phyloP scores from a whole-genome alignment of 176 grass and related monocot genomes.

The Bromus sterilis region DNA sequence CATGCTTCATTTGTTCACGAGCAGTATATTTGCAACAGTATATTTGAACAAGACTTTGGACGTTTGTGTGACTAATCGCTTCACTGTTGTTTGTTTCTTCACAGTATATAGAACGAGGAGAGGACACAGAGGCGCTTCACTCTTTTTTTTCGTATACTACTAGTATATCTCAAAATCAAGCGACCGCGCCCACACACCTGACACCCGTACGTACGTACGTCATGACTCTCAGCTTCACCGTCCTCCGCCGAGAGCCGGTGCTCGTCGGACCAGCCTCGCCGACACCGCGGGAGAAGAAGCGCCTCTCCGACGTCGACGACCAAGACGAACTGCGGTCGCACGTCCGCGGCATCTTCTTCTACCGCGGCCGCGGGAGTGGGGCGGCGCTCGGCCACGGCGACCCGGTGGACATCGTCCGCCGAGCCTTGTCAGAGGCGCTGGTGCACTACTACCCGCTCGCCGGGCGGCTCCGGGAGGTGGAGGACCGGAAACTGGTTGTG shows the following conservation, averaged over 20 bases:
- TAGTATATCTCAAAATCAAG: background rate
- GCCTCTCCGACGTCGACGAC: background rate
- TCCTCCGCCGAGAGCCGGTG: background rate
- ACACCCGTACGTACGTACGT: no score
- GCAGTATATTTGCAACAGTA: no score
- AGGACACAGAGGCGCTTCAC: no score
- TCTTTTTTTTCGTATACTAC: no score
- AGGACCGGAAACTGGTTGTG: background rate
- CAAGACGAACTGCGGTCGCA: background rate
- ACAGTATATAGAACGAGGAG: no score
- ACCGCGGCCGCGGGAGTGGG: background rate
- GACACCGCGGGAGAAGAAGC: background rate
- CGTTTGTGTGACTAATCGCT: no score
- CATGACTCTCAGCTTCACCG: background rate
- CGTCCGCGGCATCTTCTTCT: background rate
- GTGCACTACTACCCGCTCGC: background rate
- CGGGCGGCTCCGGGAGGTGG: background rate
- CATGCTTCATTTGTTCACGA: no score
- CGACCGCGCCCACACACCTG: no score
- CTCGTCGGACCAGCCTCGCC: background rate
- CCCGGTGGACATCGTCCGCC: background rate
- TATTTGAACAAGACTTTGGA: no score
- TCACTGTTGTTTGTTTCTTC: no score
- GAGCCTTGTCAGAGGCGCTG: background rate
- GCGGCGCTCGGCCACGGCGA: background rate